These are phyloP conservation scores for Onygena corvina DNA, from an alignment of 2,329 filamentous ascomycete species.

Conservation along the genomic window DNA sequence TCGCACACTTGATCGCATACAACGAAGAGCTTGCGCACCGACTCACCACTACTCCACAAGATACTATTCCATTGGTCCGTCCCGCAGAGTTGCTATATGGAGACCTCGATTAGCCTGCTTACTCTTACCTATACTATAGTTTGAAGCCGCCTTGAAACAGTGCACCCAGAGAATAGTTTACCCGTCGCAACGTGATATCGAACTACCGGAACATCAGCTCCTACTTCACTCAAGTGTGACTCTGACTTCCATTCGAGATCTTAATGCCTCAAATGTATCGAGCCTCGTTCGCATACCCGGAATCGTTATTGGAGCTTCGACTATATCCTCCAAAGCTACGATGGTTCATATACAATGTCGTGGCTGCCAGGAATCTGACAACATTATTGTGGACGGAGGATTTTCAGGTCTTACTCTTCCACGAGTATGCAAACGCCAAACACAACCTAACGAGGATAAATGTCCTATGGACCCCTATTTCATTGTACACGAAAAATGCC, in stretches of 20 bases:
- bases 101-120: not conserved
- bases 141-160: slow-evolving; percentile 76
- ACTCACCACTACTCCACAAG: slow-evolving; percentile 76
- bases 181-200: slow-evolving; percentile 54
- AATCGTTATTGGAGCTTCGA: slow-evolving; percentile 94
- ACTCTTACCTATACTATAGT: slow-evolving; percentile 42
- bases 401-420: slow-evolving; percentile 82
- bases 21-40: slow-evolving; percentile 89
- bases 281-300: slow-evolving; percentile 92
- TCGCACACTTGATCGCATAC: slow-evolving; percentile 89
- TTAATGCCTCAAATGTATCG: slow-evolving; percentile 85
- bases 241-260: slow-evolving; percentile 82
- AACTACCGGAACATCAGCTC: slow-evolving; percentile 82
- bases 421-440: slow-evolving; percentile 57
- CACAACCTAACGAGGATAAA: slow-evolving; percentile 50
- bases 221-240: slow-evolving; percentile 86
- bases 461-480: slow-evolving; percentile 94
- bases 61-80: slow-evolving; percentile 81
- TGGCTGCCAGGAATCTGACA: slow-evolving; percentile 62
- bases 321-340: slow-evolving; percentile 91
- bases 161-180: slow-evolving; percentile 92
- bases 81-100: slow-evolving; percentile 9
- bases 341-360: slow-evolving; percentile 76
- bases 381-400: slow-evolving; percentile 64
- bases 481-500: slow-evolving; percentile 83